Evolutionary conservation across 768 basidiomycete species (phyloP).

Genomic region (Leccinum longicurvipes): DNA sequence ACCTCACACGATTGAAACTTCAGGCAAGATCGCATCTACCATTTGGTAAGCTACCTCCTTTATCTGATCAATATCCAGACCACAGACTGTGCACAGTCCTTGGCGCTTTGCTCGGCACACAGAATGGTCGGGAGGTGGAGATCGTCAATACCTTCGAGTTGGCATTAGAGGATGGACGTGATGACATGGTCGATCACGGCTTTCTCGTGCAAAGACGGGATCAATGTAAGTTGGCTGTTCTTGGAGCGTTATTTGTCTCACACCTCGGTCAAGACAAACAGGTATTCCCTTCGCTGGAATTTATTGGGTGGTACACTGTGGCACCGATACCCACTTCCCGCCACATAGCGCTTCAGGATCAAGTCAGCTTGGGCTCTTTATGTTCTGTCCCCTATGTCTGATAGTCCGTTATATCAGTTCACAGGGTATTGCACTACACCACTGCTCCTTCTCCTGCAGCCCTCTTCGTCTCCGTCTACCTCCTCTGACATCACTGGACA

Average conservation of each 20-base stretch:
- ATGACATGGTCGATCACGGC: conserved; percentile 67
- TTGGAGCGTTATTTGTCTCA: conserved; percentile 4
- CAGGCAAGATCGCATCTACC: conserved; percentile 60
- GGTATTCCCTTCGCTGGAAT: conserved; percentile 95
- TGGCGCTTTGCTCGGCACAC: conserved; percentile 91
- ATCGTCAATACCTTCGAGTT: conserved; percentile 97
- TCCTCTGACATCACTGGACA: conserved; percentile 57
- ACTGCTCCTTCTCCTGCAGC: conserved; percentile 75
- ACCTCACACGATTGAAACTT: conserved; percentile 81
- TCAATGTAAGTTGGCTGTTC: conserved; percentile 59
- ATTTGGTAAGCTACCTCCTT: conserved; percentile 49
- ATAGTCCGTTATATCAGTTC: conserved; percentile 50
- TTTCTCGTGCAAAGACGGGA: conserved; percentile 82
- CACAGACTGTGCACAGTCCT: conserved; percentile 53
- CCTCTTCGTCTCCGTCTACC: conserved; percentile 43
- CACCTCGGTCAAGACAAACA: conserved; percentile 71
- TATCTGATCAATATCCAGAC: neutral
- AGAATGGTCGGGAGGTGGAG: conserved; percentile 92
- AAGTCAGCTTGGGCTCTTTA: conserved; percentile 43
- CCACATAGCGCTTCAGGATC: conserved; percentile 83
- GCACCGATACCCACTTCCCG: conserved; percentile 66
- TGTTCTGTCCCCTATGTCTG: neutral
- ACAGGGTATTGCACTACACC: conserved; percentile 83
- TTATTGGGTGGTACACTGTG: conserved; percentile 97
- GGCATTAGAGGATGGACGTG: conserved; percentile 52